A percentile compares a stretch with the other conserved stretches of the same genome.
phyloP scores from a whole-genome alignment of 2,329 filamentous ascomycete genomes.

The Fusarium domesticum region DNA sequence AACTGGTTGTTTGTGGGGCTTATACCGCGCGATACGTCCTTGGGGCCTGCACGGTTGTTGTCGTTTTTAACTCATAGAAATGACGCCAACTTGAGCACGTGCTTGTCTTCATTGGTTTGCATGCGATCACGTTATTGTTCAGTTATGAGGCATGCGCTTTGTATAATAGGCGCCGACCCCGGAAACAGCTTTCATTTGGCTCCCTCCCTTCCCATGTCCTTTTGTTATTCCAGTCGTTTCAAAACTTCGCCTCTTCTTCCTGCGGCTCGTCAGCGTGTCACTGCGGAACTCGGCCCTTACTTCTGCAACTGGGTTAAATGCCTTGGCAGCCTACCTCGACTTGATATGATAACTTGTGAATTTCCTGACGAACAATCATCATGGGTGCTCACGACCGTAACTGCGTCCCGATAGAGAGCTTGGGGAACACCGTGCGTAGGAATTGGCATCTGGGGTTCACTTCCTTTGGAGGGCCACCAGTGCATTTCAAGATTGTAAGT shows the following conservation, averaged over 20 bases:
- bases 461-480: constrained; percentile 64
- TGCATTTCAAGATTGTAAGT: constrained; percentile 64
- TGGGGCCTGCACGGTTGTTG: too few species aligned
- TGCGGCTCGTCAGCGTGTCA: background rate
- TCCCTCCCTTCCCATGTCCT: background rate
- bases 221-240: background rate
- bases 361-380: background rate
- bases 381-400: constrained; percentile 3
- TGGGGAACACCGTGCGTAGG: constrained; percentile 8
- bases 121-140: background rate
- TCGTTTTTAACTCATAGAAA: background rate
- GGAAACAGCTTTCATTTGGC: too few species aligned
- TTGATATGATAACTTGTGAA: background rate
- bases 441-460: constrained; percentile 64
- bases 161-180: too few species aligned
- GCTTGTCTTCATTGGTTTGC: background rate
- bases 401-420: constrained; percentile 6
- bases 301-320: too few species aligned
- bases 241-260: background rate
- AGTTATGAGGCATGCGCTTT: background rate
- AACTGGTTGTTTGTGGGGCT: too few species aligned
- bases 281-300: too few species aligned
- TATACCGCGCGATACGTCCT: too few species aligned
- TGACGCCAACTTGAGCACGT: background rate
- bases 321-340: too few species aligned